A percentile compares a stretch with the other conserved stretches of the same genome.
phyloP scores from a whole-genome alignment of 2,329 filamentous ascomycete genomes.

The Atkinsonella hypoxylon region DNA sequence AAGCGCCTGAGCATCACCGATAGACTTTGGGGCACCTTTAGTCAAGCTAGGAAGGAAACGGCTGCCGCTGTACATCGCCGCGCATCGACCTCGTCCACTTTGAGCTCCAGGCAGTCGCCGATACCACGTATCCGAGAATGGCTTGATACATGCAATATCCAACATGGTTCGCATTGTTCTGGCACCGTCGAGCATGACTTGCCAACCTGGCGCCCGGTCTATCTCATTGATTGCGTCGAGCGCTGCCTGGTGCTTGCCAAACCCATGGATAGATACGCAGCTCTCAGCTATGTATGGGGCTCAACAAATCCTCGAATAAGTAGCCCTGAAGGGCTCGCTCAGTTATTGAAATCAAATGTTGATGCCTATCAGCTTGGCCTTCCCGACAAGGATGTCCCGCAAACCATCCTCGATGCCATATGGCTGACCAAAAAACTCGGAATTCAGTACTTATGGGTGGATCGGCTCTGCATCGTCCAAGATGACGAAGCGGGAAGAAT shows the following conservation, averaged over 20 bases:
- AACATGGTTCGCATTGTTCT: constrained; percentile 29
- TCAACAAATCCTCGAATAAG: constrained; percentile 15
- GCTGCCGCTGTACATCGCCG: constrained; percentile 17
- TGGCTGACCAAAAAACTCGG: constrained; percentile 31
- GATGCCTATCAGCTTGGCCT: constrained; percentile 23
- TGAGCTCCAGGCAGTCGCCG: constrained; percentile 21
- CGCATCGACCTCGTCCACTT: constrained; percentile 16
- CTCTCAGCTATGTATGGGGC: constrained; percentile 35
- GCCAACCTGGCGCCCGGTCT: constrained; percentile 26
- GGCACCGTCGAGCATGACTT: constrained; percentile 13
- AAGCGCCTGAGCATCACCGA: constrained; percentile 30
- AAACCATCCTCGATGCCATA: constrained; percentile 32
- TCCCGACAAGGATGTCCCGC: constrained; percentile 26
- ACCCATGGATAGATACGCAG: constrained; percentile 28
- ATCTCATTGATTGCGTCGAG: constrained; percentile 29
- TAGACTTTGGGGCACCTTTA: constrained; percentile 24
- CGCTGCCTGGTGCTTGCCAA: constrained; percentile 25
- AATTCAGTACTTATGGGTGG: constrained; percentile 33
- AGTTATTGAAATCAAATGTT: constrained; percentile 25
- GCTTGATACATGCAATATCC: constrained; percentile 30
- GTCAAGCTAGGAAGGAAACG: constrained; percentile 19
- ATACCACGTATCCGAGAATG: constrained; percentile 28
- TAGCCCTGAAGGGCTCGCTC: constrained; percentile 15
- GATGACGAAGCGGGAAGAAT: constrained; percentile 28
- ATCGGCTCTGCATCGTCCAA: constrained; percentile 33